These are phyloP conservation scores for Aspergillus sp. DNA, from an alignment of 2,329 filamentous ascomycete species.

Conservation along the genomic window DNA sequence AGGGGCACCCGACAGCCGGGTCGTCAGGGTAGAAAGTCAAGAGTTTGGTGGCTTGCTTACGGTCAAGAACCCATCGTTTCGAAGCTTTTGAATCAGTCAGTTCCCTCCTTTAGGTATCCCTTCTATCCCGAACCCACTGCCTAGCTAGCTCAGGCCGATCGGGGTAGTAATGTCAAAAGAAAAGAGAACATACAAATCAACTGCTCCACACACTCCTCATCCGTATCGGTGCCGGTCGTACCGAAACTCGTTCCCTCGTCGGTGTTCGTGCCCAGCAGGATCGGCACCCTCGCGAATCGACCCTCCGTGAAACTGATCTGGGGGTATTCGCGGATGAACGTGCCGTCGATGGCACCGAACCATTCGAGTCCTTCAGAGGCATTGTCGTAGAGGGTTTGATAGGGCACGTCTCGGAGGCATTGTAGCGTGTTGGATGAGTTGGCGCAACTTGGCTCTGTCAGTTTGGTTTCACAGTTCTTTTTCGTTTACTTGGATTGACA, in stretches of 20 bases:
- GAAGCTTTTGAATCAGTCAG: constrained; percentile 15
- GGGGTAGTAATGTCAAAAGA: too few species aligned
- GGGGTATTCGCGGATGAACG: constrained; percentile 55
- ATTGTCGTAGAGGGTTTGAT: constrained; percentile 20
- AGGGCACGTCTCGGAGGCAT: constrained; percentile 30
- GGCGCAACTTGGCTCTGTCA: constrained; percentile 21
- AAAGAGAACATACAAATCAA: constrained; percentile 20
- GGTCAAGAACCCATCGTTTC: constrained; percentile 29
- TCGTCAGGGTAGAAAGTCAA: constrained; percentile 54
- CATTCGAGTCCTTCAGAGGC: constrained; percentile 30
- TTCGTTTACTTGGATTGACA: too few species aligned
- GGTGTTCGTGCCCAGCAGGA: constrained; percentile 63
- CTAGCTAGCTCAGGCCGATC: too few species aligned
- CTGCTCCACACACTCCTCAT: constrained; percentile 49
- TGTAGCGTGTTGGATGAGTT: constrained; percentile 25
- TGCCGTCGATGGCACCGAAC: constrained; percentile 53
- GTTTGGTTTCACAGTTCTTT: background rate
- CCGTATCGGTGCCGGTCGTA: constrained; percentile 53
- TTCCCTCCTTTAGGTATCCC: constrained; percentile 5
- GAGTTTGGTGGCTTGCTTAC: constrained; percentile 35
- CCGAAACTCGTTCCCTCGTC: constrained; percentile 65
- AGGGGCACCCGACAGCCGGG: constrained; percentile 49
- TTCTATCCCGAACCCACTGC: too few species aligned
- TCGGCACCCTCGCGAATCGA: constrained; percentile 61
- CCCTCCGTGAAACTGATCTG: constrained; percentile 57